Percentiles rank a stretch among this genome's conserved stretches.
These are phyloP conservation scores for Alloteropsis semialata DNA, from an alignment of 176 grass and related monocot species.

Conservation along the genomic window DNA sequence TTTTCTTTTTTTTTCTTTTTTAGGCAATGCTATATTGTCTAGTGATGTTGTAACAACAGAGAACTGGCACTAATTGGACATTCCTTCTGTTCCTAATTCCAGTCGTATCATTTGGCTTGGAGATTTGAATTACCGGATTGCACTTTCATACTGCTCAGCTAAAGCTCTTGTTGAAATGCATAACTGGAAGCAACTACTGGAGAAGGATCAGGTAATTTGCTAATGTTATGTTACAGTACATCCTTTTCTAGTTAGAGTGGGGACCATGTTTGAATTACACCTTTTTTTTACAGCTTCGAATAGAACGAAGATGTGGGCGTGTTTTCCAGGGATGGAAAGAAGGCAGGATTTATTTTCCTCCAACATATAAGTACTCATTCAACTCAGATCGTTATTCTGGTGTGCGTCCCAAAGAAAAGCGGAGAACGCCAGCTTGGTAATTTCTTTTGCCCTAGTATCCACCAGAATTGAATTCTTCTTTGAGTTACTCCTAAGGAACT, in stretches of 20 bases:
- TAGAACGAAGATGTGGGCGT: conserved; percentile 69
- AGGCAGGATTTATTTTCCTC: conserved; percentile 96
- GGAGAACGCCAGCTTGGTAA: conserved; percentile 95
- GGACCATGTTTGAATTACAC: conserved; percentile 22
- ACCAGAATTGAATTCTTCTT: not conserved
- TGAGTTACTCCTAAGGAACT: not conserved
- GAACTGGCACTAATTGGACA: not conserved
- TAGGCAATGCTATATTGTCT: not conserved
- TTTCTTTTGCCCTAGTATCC: conserved; percentile 5
- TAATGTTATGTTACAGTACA: not conserved
- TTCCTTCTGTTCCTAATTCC: conserved; percentile 15
- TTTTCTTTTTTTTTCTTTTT: not conserved
- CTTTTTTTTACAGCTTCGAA: conserved; percentile 66
- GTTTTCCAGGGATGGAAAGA: conserved; percentile 97
- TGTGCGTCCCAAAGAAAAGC: conserved; percentile 76
- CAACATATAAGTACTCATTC: conserved; percentile 97
- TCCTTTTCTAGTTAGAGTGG: not conserved
- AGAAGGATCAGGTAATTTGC: conserved; percentile 87
- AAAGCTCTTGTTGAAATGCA: conserved; percentile 94
- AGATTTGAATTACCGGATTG: conserved; percentile 97
- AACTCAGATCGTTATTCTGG: conserved; percentile 93
- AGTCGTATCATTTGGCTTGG: conserved; percentile 98
- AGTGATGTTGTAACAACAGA: not conserved
- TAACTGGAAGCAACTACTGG: conserved; percentile 89
- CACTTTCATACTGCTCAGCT: conserved; percentile 81